Evolutionary conservation across 108 stramenopile genomes (phyloP).

Genomic region (Mediolabrus comicus): DNA sequence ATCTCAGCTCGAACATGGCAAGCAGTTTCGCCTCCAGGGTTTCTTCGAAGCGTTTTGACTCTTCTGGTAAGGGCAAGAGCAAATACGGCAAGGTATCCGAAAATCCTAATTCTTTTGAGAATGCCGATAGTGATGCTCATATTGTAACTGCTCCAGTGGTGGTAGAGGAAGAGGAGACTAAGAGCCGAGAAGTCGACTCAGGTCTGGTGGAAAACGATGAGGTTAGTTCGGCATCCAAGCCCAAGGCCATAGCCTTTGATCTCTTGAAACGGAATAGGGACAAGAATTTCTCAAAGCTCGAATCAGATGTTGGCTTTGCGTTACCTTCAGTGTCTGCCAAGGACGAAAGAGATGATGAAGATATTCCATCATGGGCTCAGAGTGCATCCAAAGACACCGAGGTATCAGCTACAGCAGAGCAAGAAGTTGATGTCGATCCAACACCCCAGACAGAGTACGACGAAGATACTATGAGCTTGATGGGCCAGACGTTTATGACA

Average conservation of each 20-base stretch:
- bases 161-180: neutral
- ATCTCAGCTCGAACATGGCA: slow-evolving; percentile 1
- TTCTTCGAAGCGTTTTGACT: slow-evolving; percentile 24
- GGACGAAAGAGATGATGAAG: slow-evolving; percentile 12
- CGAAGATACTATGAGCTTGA: slow-evolving; percentile 29
- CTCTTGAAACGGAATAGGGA: slow-evolving; percentile 18
- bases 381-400: neutral
- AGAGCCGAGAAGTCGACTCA: slow-evolving; percentile 3
- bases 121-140: neutral
- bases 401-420: slow-evolving; percentile 7
- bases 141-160: neutral
- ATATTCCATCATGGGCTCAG: slow-evolving; percentile 3
- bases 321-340: slow-evolving; percentile 1
- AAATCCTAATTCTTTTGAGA: neutral
- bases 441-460: neutral
- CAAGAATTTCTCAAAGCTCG: slow-evolving; percentile 29
- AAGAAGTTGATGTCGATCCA: neutral
- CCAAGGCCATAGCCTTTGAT: slow-evolving; percentile 7
- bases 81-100: slow-evolving; percentile 9
- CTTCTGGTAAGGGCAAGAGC: slow-evolving; percentile 8
- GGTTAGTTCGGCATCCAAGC: neutral
- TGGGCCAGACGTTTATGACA: slow-evolving; percentile 46
- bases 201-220: neutral
- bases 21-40: slow-evolving; percentile 27
- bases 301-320: slow-evolving; percentile 27